Evolutionary conservation across 768 basidiomycete genomes (phyloP), one percentile per base, ranked within the genome.

Genomic region (Ephemerocybe angulata): DNA sequence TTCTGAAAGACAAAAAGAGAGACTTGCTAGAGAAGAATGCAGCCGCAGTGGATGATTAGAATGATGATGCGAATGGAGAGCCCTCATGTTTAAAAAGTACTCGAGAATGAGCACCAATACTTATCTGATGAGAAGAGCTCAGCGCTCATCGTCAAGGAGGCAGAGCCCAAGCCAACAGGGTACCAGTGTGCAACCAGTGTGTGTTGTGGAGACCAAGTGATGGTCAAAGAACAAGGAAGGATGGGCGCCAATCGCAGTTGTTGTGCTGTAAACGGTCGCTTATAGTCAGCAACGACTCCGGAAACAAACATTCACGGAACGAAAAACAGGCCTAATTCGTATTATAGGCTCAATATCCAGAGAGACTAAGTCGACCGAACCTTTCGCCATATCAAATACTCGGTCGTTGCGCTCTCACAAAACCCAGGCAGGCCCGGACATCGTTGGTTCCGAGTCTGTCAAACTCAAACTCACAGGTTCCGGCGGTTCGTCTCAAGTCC

Each of bases 11-110:
- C 48, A 50, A 50, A 50, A 50, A 50, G n/a, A 33, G 30, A 13
- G 30, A 33, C 19, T 22, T 50, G 48, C n/a, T 4, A 11, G 30
- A 50, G 48, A 19, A 41, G 48, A 50, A 50, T 50, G 48, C 46
- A 48, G 21, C 48, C 48, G 48, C 19, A 35, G 29, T 31, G 19
- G 48, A 35, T 50, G 48, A 50, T 50, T 31, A 50, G 48, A 50
- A 50, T 50, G 48, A 17, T 50, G 48, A 50, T 50, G 35, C 29
- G n/a, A 50, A 50, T 50, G 48, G 48, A 50, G 48, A n/a, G 30
- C 25, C 31, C 48, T 28, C 29, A 50, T 33, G 48, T 29, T 7
- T 7, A 47, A 12, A 17, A 25, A 21, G 42, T 6, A n/a, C n/a
- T 24, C 25, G 19, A 24, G 3, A 30, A 4, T 10, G 46, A 47